Base-by-base conservation (phyloP, 208 protist species). In the Naegleria gruberi region DNA sequence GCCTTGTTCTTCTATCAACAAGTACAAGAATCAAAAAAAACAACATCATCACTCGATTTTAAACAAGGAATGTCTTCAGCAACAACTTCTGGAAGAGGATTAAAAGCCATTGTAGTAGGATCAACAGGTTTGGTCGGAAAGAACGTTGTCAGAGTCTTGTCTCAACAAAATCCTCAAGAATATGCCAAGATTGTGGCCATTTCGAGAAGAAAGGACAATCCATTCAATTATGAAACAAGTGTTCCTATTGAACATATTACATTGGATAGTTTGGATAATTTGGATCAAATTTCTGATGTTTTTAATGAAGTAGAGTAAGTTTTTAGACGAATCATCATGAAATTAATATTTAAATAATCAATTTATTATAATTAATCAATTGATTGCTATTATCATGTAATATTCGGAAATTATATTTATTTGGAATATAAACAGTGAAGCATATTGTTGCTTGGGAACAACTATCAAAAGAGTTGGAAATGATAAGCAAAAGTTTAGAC, bases 381-480 rank as follows among this genome's bases (percentile, higher is more conserved):
- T n/a, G n/a, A n/a, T n/a, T n/a, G n/a, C n/a, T n/a, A n/a, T n/a
- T n/a, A n/a, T n/a, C n/a, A n/a, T n/a, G n/a, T n/a, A n/a, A n/a
- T n/a, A n/a, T n/a, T n/a, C n/a, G n/a, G n/a, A n/a, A n/a, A n/a
- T n/a, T n/a, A n/a, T n/a, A n/a, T n/a, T n/a, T n/a, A n/a, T n/a
- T n/a, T n/a, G n/a, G n/a, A n/a, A n/a, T n/a, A n/a, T n/a, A n/a
- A n/a, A n/a, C 12, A 17, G 7, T 83, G 77, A 83, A 23, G 77
- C 40, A 17, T 83, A 83, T 83, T 83, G 77, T 83, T 83, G 77
- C 26, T 43, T 83, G 8, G 77, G 77, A 19, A 83, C 77, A 44
- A 83, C 77, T 15, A 83, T 83, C 10, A 83, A 83, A 34, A 43
- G 8, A 26, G 77, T 44, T 44, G 37, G 37, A 44, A 77, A 77